A percentile compares a stretch with the other conserved stretches of the same genome.
phyloP scores from a whole-genome alignment of 495 filamentous ascomycete species.

The Penicillium maclennaniae region DNA sequence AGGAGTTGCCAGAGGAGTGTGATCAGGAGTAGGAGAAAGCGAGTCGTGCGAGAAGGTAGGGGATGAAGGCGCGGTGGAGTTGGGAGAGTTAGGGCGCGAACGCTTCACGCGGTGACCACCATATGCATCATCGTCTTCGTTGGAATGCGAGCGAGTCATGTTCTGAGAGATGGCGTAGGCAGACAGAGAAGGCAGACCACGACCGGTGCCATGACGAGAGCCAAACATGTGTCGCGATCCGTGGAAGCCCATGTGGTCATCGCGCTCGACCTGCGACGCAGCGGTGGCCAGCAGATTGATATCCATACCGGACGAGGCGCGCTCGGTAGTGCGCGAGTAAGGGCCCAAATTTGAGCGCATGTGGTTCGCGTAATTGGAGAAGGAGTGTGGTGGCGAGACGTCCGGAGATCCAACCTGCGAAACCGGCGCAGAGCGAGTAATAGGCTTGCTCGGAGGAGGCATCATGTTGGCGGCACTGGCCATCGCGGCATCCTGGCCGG shows the following conservation, averaged over 20 bases:
- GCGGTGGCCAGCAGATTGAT: constrained; percentile 90
- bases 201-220: constrained; percentile 57
- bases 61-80: constrained; percentile 92
- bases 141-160: constrained; percentile 89
- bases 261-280: constrained; percentile 81
- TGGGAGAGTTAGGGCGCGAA: constrained; percentile 87
- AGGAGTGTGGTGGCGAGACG: constrained; percentile 91
- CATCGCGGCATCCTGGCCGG: constrained; percentile 48
- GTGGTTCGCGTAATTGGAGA: constrained; percentile 67
- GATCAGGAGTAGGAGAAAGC: constrained; percentile 90
- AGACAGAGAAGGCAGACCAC: constrained; percentile 71
- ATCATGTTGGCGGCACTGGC: constrained; percentile 55
- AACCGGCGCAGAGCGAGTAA: constrained; percentile 80
- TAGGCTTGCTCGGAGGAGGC: constrained; percentile 71
- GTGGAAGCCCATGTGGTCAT: constrained; percentile 53
- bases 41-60: constrained; percentile 98
- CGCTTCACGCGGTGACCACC: constrained; percentile 73
- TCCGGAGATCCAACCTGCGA: constrained; percentile 90
- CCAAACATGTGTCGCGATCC: constrained; percentile 46
- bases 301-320: constrained; percentile 59
- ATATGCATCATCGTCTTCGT: constrained; percentile 75
- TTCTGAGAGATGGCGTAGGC: constrained; percentile 73
- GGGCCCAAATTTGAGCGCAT: constrained; percentile 60
- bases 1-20: constrained; percentile 92
- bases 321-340: constrained; percentile 54